Evolutionary conservation across 768 basidiomycete species (phyloP), one percentile per base, ranked within the genome.

Genomic region (Strobilomyces dryophilus): DNA sequence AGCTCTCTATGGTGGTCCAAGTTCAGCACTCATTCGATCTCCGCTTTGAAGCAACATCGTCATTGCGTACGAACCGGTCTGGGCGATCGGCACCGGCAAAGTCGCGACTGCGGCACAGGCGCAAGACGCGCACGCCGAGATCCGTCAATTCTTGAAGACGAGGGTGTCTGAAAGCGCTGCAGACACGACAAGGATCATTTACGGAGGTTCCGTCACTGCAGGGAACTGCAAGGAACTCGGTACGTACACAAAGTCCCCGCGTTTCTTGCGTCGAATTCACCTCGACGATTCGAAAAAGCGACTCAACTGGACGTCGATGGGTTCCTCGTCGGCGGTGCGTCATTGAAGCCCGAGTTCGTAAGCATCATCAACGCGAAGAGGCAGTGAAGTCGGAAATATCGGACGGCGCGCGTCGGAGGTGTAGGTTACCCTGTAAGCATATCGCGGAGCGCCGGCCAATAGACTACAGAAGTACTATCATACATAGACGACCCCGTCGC

Each of bases 31-130:
- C 20, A 20, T 10, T 26, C 32, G 18, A 31, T 8, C 15, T 20
- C 36, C 29, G 1, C 14, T 15, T 44, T 52, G 7, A 56, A 95
- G 93, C 64, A 83, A 89, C 57, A 78, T 98, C 65, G 95, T 99
- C 53, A 79, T 99, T 63, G 97, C 97, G 18, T 99, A 95, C 71
- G 92, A 95, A 71, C 92, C 94, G 40, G 92, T 98, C 17, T 98
- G 97, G 95, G 95, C 97, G 32, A 98, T 98, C 69, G 97, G 97
- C 42, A 98, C 95, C 12, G 95, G 95, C 58, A 95, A 89, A 70
- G 95, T 97, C 48, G 95, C 95, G 42, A 91, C 91, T 31, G 76
- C 89, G 1, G 77, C 76, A n/a, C 89, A 98, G 75, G 97, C 97
- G 1, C 95, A 98, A 72, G 89, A 94, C 39, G 84, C 90, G 3